These are phyloP conservation scores for Backusella macrospora DNA, from an alignment of 192 early-diverging fungal genomes.

Conservation along the genomic window DNA sequence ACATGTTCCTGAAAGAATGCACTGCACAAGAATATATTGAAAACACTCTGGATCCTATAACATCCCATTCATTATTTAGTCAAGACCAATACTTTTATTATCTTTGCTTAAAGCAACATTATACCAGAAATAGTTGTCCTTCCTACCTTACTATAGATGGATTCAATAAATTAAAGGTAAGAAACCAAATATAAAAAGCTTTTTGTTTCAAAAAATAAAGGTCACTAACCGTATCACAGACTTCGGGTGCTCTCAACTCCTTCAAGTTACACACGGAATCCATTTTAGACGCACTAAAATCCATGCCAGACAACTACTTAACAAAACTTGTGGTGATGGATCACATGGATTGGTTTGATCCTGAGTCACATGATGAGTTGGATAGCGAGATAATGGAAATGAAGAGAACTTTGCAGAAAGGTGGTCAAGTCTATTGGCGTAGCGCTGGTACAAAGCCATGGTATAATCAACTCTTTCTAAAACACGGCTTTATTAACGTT, in stretches of 20 bases:
- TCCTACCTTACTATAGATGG: constrained; percentile 76
- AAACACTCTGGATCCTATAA: constrained; percentile 82
- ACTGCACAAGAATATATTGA: constrained; percentile 76
- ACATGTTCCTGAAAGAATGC: constrained; percentile 80
- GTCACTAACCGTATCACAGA: constrained; percentile 13
- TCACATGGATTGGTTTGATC: constrained; percentile 86
- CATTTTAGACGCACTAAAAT: constrained; percentile 68
- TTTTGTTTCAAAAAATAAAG: constrained; percentile 23
- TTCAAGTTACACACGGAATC: constrained; percentile 82
- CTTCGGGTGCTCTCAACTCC: constrained; percentile 51
- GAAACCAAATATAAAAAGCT: background rate
- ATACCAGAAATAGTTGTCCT: constrained; percentile 69
- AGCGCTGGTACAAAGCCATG: constrained; percentile 80
- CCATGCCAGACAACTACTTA: constrained; percentile 65
- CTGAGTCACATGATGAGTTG: constrained; percentile 51
- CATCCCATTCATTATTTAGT: constrained; percentile 59
- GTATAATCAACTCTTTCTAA: constrained; percentile 78
- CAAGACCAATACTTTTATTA: constrained; percentile 89
- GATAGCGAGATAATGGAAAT: constrained; percentile 72
- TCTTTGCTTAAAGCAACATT: constrained; percentile 70
- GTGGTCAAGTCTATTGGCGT: constrained; percentile 81
- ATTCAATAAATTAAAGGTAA: constrained; percentile 59
- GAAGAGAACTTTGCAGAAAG: constrained; percentile 55
- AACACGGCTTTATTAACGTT: constrained; percentile 65
- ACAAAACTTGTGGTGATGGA: constrained; percentile 84